Base-by-base conservation (phyloP, 2,329 filamentous ascomycete species). In the Paracoccidioides lutzii region DNA sequence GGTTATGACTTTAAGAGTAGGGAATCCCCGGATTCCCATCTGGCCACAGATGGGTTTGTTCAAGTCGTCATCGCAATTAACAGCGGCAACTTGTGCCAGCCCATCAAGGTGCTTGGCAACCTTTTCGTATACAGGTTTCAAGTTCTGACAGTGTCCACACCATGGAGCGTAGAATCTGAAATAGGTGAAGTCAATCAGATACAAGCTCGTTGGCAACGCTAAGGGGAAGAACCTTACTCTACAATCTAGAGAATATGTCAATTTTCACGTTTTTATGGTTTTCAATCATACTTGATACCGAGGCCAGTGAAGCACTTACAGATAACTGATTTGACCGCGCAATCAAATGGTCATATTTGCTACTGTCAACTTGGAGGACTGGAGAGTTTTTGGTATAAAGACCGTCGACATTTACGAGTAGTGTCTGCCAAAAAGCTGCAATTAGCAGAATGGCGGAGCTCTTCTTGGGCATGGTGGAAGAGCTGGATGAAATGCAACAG, bases 71-170 rank as follows among this genome's bases (percentile, higher is more conserved):
- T 98, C 91, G 71, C 93, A 98, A 72, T 98, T 87, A 61, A 98
- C 78, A 55, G 94, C 93, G 50, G 89, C 93, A 44, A 98, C 91
- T 66, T 95, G 94, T 64, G 90, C 93, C 12, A 97, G 79, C 12
- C 93, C 93, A n/a, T 86, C 81, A 57, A 98, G 84, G 64, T 84
- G 89, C 65, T 85, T 87, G 63, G 93, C 93, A 1, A 85, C 90
- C 72, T 95, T 95, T 72, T 97, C 91, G 73, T 93, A 98, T 46
- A 88, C 88, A 3, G 90, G 91, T 74, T 96, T 90, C 66, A 98
- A 85, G 73, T 87, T 96, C 74, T 95, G 81, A 76, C 93, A 98
- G 74, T 97, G 93, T 44, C 91, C 93, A 66, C 93, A 97, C 91
- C 91, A 97, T 30, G 91, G 91, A 7, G 91, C 91, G 67, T 95